Evolutionary conservation across 257 asterid genomes (phyloP), one percentile per base, ranked within the genome.

Genomic region (Nemophila menziesii): DNA sequence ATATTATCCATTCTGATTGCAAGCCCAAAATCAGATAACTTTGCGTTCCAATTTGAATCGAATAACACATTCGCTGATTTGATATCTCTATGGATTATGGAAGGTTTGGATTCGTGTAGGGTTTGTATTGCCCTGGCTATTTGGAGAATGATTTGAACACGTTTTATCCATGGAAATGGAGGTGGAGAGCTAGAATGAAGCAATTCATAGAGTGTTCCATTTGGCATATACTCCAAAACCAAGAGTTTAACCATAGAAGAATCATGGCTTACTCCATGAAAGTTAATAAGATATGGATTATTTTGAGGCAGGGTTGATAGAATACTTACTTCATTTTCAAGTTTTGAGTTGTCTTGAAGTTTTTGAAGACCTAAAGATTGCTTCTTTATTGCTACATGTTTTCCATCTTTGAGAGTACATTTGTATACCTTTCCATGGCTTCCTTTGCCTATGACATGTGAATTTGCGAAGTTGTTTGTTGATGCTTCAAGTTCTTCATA

Each of bases 341-440:
- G 67, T 37, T 29, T 77, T 0, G 77, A 48, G 61, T 63, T 43
- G 58, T 70, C 93, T 34, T 38, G 54, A 3, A 81, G 87, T 71
- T 69, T 77, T 51, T 49, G 67, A 42, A 78, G 85, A 39, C 67
- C 89, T 12, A 48, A 16, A 11, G 90, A 77, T 49, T 69, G 86
- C 60, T 59, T 79, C 75, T 83, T 83, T 23, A 83, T 54, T 20
- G 95, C 95, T 46, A 70, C 71, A 10, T 21, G 43, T 8, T n/a
- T 44, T 46, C 75, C 75, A 44, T 74, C 67, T 16, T 43, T 49
- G 26, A 80, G 67, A 16, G 47, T 26, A 3, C 75, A 92, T 51
- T 29, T 48, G 58, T 79, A 83, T 1, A 83, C 80, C 24, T 42
- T 44, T 13, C 95, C 95, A 44, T 83, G 95, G 74, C 95, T 77